Evolutionary conservation across 371 early-diverging fungal species (phyloP), one percentile per base, ranked within the genome.

Genomic region (Umbelopsis sp.): DNA sequence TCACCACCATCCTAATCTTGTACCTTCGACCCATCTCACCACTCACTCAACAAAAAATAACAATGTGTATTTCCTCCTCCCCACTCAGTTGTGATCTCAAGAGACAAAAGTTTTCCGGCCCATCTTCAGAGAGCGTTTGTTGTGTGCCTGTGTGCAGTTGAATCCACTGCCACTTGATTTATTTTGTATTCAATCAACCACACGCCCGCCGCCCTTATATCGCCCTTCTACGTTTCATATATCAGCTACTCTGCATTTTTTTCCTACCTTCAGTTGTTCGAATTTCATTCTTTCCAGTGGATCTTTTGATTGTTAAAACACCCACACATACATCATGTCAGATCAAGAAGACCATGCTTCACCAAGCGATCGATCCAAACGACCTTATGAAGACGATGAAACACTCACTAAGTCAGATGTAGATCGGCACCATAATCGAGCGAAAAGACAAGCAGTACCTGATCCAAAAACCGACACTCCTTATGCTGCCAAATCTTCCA

Each of bases 391-490:
- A 57, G 78, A 77, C 20, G 80, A 79, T 37, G 83, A 80, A 64
- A 72, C 68, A 52, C 75, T 76, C 65, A 72, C 77, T 24, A 81
- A 78, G 57, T 70, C 77, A 50, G 83, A 82, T 53, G 53, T 69
- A 25, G 70, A 72, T 37, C 69, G 69, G 16, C 78, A 77, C 18
- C 81, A 80, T 14, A 79, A 83, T 62, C 79, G 83, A 51, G 81
- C 80, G 12, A 83, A 83, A 46, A 67, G 83, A 37, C 74, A 80
- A 63, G 83, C 83, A 11, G 81, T 83, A 1, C 76, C 80, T 45
- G 83, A 83, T 69, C 83, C 83, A 12, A 78, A 79, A 45, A 83
- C 83, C 3, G 80, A 83, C 65, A 79, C 83, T 50, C 83, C 83
- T 68, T 79, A 80, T 38, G 73, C 78, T 3, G 80, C 79, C 22